These are phyloP conservation scores for Sphagnum tenellum DNA, from an alignment of 225 moss, liverwort and hornwort species.

Conservation along the genomic window DNA sequence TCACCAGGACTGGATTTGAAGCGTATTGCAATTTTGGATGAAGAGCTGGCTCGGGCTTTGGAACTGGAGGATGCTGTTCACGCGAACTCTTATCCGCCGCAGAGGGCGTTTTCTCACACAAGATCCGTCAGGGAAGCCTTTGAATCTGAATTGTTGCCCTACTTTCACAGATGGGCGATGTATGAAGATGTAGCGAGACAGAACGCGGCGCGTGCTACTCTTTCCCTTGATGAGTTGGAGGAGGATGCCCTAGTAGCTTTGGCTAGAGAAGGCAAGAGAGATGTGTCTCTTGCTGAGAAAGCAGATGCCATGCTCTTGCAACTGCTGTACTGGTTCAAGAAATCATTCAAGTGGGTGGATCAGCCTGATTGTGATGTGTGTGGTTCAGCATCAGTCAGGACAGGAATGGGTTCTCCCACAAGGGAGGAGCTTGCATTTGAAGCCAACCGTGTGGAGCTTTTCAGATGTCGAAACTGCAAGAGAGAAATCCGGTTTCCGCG, in stretches of 20 bases:
- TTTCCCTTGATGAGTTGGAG: slow-evolving; percentile 45
- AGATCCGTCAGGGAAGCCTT: slow-evolving; percentile 15
- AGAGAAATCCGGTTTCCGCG: slow-evolving; percentile 51
- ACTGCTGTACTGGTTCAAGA: slow-evolving; percentile 66
- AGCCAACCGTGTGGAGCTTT: slow-evolving; percentile 47
- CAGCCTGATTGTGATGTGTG: slow-evolving; percentile 52
- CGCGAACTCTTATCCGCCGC: slow-evolving; percentile 11
- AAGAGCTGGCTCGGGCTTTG: slow-evolving; percentile 31
- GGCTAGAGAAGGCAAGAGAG: slow-evolving; percentile 45
- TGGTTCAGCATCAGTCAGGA: slow-evolving; percentile 18
- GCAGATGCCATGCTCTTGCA: slow-evolving; percentile 34
- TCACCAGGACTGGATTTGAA: slow-evolving; percentile 1
- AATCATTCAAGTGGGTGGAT: slow-evolving; percentile 61
- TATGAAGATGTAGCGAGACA: slow-evolving; percentile 55
- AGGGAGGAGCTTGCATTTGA: slow-evolving; percentile 31
- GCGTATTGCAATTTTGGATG: slow-evolving; percentile 17
- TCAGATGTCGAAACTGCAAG: slow-evolving; percentile 35
- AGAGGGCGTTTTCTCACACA: neutral
- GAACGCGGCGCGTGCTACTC: slow-evolving; percentile 45
- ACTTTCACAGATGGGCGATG: slow-evolving; percentile 22
- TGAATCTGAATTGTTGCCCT: slow-evolving; percentile 15
- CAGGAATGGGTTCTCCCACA: slow-evolving; percentile 24
- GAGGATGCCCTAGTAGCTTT: slow-evolving; percentile 46
- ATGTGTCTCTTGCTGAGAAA: slow-evolving; percentile 32
- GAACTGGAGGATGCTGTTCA: slow-evolving; percentile 20